These are phyloP conservation scores for Colletotrichum lupini DNA, from an alignment of 2,329 filamentous ascomycete species.

Conservation along the genomic window DNA sequence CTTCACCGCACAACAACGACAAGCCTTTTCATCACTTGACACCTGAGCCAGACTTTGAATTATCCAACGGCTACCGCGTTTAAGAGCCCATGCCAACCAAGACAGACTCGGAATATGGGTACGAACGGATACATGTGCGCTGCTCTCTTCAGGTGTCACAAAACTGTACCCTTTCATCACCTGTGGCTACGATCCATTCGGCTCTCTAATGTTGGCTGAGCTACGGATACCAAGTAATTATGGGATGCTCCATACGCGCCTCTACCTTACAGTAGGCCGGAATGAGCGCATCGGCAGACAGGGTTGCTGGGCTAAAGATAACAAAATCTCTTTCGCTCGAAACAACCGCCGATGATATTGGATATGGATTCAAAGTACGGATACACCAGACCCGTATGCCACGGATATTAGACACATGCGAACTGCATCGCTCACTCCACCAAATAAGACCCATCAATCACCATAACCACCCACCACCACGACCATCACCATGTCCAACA, in stretches of 20 bases:
- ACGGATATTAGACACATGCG: constrained; percentile 31
- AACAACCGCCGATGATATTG: constrained; percentile 19
- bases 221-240: neutral
- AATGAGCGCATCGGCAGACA: constrained; percentile 3
- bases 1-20: constrained; percentile 1
- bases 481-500: constrained; percentile 1
- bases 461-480: constrained; percentile 4
- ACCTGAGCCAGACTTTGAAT: neutral
- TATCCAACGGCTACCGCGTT: neutral
- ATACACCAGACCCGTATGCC: neutral
- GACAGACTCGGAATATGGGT: neutral
- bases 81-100: neutral
- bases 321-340: constrained; percentile 8
- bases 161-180: neutral
- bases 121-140: too few species aligned
- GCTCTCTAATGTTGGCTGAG: constrained; percentile 11
- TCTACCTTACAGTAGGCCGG: neutral
- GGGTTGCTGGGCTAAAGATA: constrained; percentile 26
- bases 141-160: neutral
- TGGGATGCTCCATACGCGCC: neutral
- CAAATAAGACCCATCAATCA: constrained; percentile 13
- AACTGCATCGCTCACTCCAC: constrained; percentile 26
- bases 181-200: neutral
- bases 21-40: constrained; percentile 1
- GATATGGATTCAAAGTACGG: constrained; percentile 6